Base-by-base conservation (phyloP, 2,329 filamentous ascomycete genomes). In the Paraphaeosphaeria sporulosa region DNA sequence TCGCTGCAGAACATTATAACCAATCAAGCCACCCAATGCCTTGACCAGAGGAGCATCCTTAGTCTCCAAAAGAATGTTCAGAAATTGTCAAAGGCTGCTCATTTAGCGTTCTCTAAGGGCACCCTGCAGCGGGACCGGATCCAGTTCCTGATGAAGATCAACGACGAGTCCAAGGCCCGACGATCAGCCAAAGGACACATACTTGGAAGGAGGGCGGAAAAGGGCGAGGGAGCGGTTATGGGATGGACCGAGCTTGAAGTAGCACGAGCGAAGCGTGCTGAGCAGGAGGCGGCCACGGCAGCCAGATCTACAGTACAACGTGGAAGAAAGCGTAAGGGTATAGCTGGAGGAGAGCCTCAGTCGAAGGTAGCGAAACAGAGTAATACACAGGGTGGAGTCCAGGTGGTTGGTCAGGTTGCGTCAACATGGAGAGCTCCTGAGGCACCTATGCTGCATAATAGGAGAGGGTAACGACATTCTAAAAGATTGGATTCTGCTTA, bases 141-240 rank as follows among this genome's bases (percentile, higher is more conserved):
- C 51, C 43, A 62, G 54, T 67, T 71, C 62, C 64, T 76, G 30
- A 54, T 53, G 19, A 65, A 58, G 54, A 65, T 70, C 17, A 68
- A 72, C 51, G 66, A 72, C 58, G 64, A 71, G 64, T 58, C 64
- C 44, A 72, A 71, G 62, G 57, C 55, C 53, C 62, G 63, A 52
- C 57, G 66, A 40, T 61, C 61, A 17, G 64, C 65, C 40, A 62
- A 59, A 55, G 60, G 63, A 55, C 36, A 50, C 32, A 57, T 72
- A 13, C 53, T 69, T 30, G 36, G 36, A 54, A 38, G 36, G 36
- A 38, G 36, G 36, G 36, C 9, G 36, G 36, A 38, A 38, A 38
- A 38, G 36, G 47, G 25, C 5, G 44, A 23, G 53, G 53, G 21
- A 12, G 44, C 32, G n/a, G 53, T 54, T 66, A 55, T 55, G 23